Evolutionary conservation across 1,139 yeast species (phyloP), one percentile per base, ranked within the genome.

Genomic region (Geotrichum cucujoidarum): DNA sequence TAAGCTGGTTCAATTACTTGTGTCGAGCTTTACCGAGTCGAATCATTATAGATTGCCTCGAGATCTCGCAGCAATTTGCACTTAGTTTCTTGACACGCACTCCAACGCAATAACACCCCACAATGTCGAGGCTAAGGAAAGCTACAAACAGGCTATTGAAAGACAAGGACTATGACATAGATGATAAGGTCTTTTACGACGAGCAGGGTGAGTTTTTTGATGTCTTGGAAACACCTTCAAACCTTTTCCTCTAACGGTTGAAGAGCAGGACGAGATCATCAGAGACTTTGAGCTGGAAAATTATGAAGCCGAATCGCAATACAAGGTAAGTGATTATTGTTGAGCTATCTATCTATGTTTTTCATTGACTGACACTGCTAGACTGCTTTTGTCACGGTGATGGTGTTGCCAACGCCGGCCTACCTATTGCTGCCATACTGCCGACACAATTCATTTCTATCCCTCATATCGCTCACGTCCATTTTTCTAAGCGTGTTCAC

Each of bases 391-490:
- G 49, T 57, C 1, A 48, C 56, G 1, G 50, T 64, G 33, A 53
- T 63, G 48, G 54, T 63, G 21, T 40, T 62, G n/a, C 70, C 69
- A 7, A 58, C 68, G 5, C 70, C 70, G 2, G 44, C 60, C 10
- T 65, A 49, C 44, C 48, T 67, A 13, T 17, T 60, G 7, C 52
- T 62, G 13, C 63, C 64, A 0, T 64, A 64, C 48, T 63, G 66
- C 50, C 57, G 68, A 14, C 49, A 51, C 36, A 60, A 62, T 48
- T 54, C 68, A 1, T 37, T 53, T 31, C 59, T 65, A 8, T 60
- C 69, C n/a, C 51, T 67, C 17, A 42, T 64, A 31, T 53, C 67
- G 11, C 53, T 66, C 16, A 32, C 58, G 2, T 55, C 66, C 24
- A 54, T 60, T 4, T 52, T 54, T 4, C 38, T 57, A 8, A 55